phyloP scores from a whole-genome alignment of 768 basidiomycete genomes.

The Boletus eberwhitei region DNA sequence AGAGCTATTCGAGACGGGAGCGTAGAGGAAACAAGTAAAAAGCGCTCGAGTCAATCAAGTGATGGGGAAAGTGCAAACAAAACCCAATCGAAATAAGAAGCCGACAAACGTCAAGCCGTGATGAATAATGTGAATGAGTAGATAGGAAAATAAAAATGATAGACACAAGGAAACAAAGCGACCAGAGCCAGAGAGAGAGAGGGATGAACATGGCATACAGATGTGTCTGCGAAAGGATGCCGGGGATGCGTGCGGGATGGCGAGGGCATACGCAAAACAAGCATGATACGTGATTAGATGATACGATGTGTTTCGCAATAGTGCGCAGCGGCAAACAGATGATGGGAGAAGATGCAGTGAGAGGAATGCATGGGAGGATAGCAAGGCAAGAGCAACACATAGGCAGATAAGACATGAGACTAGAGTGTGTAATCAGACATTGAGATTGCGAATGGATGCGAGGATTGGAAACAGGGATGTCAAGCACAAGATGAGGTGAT shows the following conservation, averaged over 20 bases:
- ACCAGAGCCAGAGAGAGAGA: constrained; percentile 13
- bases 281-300: constrained; percentile 34
- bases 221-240: constrained; percentile 22
- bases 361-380: constrained; percentile 36
- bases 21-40: constrained; percentile 31
- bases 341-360: constrained; percentile 15
- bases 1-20: constrained; percentile 28
- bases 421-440: constrained; percentile 38
- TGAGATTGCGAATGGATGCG: constrained; percentile 35
- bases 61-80: neutral
- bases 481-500: constrained; percentile 32
- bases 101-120: constrained; percentile 22
- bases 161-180: constrained; percentile 24
- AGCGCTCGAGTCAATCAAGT: constrained; percentile 26
- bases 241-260: constrained; percentile 16
- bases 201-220: constrained; percentile 24
- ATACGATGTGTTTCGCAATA: constrained; percentile 37
- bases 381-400: constrained; percentile 37
- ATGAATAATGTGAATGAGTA: constrained; percentile 30
- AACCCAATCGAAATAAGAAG: constrained; percentile 27
- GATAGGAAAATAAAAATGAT: constrained; percentile 31
- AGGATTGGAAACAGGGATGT: constrained; percentile 34
- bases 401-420: constrained; percentile 33
- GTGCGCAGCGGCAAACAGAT: constrained; percentile 29
- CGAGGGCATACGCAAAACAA: constrained; percentile 30